Base-by-base conservation (phyloP, 73 alveolate genomes). In the Stentor coeruleus region DNA sequence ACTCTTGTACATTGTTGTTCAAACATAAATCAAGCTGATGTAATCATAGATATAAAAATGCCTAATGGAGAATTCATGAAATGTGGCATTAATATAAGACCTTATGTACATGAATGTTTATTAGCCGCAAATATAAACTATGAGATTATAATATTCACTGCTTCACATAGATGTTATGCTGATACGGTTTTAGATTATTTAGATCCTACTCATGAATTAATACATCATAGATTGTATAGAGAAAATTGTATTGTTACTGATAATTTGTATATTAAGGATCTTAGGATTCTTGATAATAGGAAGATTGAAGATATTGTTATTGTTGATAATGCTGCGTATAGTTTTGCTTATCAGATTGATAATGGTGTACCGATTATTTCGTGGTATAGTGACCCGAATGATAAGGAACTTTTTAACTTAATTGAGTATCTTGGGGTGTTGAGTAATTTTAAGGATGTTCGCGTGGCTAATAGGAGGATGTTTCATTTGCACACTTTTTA, bases 121-220 rank as follows among this genome's bases (percentile, higher is more conserved):
- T 74, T 55, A 76, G 76, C 74, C 30, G 82, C 88, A 15, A 60
- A 84, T 42, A 59, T 87, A 37, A 79, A 60, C 31, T 89, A 80
- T 74, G 74, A 83, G 60, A 83, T 89, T 15, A 93, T 89, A 14
- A 81, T 89, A 2, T 89, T 89, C 55, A 89, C 95, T n/a, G 95
- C 95, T 0, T 42, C 88, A 30, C 89, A 87, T 11, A 87, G 87
- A 59, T 85, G 58, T 49, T 89, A 89, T 89, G 95, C 95, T 11
- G 95, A 89, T 81, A 86, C 86, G 37, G 91, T 89, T 26, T 59
- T 89, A 20, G 95, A 95, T 84, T 86, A 86, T 76, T 72, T 95
- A 83, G 99, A 95, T 86, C 99, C 99, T n/a, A n/a, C n/a, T n/a
- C n/a, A n/a, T n/a, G n/a, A n/a, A n/a, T n/a, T n/a, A n/a, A n/a